Base-by-base conservation (phyloP, 192 early-diverging fungal genomes). In the Backusella luteola region DNA sequence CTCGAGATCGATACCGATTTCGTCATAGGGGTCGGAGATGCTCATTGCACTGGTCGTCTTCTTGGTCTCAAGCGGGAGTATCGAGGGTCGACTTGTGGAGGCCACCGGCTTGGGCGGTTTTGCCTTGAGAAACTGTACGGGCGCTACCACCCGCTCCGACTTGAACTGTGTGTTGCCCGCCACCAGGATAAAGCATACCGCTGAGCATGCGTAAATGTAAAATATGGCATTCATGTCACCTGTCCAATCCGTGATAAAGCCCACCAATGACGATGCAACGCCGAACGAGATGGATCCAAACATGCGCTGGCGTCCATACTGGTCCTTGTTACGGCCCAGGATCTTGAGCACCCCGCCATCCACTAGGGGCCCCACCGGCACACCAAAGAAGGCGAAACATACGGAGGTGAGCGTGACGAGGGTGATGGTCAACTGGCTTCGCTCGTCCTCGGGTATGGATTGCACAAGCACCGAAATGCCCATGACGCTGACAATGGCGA, bases 301-400 rank as follows among this genome's bases (percentile, higher is more conserved):
- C 76, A 84, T 79, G 69, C 85, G 74, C 53, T 85, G 85, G 26
- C 80, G 77, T 69, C 85, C 85, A 74, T 85, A 85, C 32, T 79
- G 82, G 26, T 85, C 80, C 69, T 81, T 85, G 34, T 82, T 83
- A 32, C 79, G 76, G 0, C 80, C 85, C 15, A 85, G 39, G 63
- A 85, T 85, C 26, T 84, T 85, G 8, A 85, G 29, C 0, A 85
- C 85, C 15, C 85, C 85, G 23, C 85, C 83, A 76, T 85, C 85
- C 29, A 85, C 83, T 17, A 85, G 74, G 11, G 85, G 82, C 26
- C 75, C 75, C 7, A 85, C 85, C 2, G 85, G 85, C 2, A 85
- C 76, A 8, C 85, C 85, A 71, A 85, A 85, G 42, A 85, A 85
- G 14, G 85, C 85, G 73, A 85, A 85, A 34, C 85, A 83, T 2